phyloP scores from a whole-genome alignment of 1,284 basidiomycete species.

The Ustanciosporium gigantosporum region DNA sequence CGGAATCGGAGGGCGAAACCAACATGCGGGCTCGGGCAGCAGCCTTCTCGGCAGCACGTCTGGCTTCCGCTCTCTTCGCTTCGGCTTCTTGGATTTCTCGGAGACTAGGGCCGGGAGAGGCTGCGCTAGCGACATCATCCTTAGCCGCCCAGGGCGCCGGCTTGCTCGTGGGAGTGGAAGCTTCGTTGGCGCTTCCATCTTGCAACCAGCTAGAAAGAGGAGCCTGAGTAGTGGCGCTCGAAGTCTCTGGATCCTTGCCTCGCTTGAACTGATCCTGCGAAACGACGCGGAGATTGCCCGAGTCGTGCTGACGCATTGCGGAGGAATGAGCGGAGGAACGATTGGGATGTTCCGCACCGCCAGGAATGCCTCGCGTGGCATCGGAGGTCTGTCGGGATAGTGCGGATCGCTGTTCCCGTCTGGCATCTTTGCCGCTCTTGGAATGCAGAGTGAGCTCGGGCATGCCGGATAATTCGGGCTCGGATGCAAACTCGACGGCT shows the following conservation, averaged over 20 bases:
- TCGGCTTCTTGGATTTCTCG: constrained; percentile 96
- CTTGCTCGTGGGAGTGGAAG: constrained; percentile 23
- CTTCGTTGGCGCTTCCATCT: constrained; percentile 11
- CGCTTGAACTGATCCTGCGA: constrained; percentile 45
- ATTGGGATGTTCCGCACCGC: constrained; percentile 13
- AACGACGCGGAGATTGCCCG: constrained; percentile 46
- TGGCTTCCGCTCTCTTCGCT: constrained; percentile 74
- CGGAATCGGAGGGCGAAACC: constrained; percentile 48
- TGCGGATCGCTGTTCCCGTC: constrained; percentile 25
- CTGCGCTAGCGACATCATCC: constrained; percentile 11
- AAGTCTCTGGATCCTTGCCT: constrained; percentile 6
- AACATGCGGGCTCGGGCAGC: constrained; percentile 56
- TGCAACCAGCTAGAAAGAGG: constrained; percentile 40
- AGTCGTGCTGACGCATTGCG: constrained; percentile 20
- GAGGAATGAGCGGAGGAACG: constrained; percentile 8
- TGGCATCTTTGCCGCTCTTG: constrained; percentile 17
- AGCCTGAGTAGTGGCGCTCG: constrained; percentile 10
- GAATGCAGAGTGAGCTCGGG: constrained; percentile 9
- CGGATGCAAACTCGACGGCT: constrained; percentile 53
- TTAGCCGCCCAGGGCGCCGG: constrained; percentile 57
- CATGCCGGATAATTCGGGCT: constrained; percentile 39
- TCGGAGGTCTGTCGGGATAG: constrained; percentile 17
- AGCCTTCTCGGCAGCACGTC: constrained; percentile 62
- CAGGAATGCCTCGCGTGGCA: constrained; percentile 3
- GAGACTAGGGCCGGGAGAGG: constrained; percentile 66